Evolutionary conservation across 148 eudicot species (phyloP), one percentile per base, ranked within the genome.

Genomic region (Rhododendron molle): DNA sequence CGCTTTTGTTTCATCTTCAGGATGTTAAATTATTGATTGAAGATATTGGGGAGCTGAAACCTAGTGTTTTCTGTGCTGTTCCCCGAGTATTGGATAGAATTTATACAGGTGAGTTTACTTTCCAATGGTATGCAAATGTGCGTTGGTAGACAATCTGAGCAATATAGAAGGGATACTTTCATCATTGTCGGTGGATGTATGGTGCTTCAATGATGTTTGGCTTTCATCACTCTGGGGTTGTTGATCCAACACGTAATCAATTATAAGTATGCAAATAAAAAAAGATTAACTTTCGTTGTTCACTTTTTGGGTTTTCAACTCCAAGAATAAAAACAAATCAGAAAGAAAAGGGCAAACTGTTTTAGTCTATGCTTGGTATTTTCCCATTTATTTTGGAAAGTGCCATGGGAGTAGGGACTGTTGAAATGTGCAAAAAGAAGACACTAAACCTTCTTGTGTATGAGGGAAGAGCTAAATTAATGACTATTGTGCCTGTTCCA

Each of bases 41-140:
- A 82, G 99, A 97, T 88, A 90, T 95, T 84, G 95, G 91, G 85
- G 98, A 87, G 85, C 89, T 97, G 85, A 92, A 93, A 83, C 99
- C 99, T 62, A 95, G 98, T 56, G 76, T 97, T 38, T 95, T 97
- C 89, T 93, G 95, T 89, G 99, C 99, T 88, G 99, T 97, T 86
- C 99, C 99, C 82, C 98, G 99, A 46, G 99, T 97, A 12, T 87
- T 95, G 80, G 99, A 97, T n/a, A 91, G 98, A 93, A 92, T 97
- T 47, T 95, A 94, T 88, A 85, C 94, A 89, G 99, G 98, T 97
- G 76, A 54, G 40, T 47, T 13, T 65, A 34, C 44, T 86, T 69
- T 54, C 43, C n/a, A 43, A 65, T n/a, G 52, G 3, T 15, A 32
- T 72, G 47, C 67, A 32, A 60, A 81, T 23, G 28, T 23, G 28